Conservation (phyloP, 305 asterid species). For the Fraxinus platypoda region DNA sequence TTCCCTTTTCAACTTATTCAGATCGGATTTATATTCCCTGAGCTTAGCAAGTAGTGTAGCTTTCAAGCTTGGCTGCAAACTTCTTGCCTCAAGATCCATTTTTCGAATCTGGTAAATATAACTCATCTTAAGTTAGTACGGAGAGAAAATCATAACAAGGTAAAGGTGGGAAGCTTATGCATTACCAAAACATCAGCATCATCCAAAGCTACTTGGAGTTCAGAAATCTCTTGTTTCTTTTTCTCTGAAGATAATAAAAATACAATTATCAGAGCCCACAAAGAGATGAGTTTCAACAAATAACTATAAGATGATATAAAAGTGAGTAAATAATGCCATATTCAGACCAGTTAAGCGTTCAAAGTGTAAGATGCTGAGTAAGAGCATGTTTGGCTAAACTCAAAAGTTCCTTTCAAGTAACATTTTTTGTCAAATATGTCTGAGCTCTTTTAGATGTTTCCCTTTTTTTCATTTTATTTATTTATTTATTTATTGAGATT, state of each 20-base stretch:
- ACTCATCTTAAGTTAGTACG: constrained; percentile 19
- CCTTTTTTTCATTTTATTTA: neutral
- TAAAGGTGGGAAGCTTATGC: neutral
- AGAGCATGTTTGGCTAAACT: neutral
- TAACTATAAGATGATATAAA: constrained; percentile 2
- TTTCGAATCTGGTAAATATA: constrained; percentile 62
- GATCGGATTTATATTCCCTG: constrained; percentile 89
- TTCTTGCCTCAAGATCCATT: constrained; percentile 98
- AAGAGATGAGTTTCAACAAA: constrained; percentile 7
- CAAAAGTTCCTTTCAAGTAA: neutral
- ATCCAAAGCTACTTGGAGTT: constrained; percentile 70
- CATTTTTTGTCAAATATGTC: neutral
- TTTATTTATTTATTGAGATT: neutral
- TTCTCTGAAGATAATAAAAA: constrained; percentile 50
- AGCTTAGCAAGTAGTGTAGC: constrained; percentile 87
- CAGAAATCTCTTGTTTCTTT: constrained; percentile 61
- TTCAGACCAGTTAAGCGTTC: neutral
- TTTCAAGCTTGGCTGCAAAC: constrained; percentile 82
- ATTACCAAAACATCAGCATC: constrained; percentile 84
- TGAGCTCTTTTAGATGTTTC: neutral
- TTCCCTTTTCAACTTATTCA: constrained; percentile 81
- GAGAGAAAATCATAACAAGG: neutral
- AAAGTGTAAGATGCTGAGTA: neutral
- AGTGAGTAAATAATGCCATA: neutral
- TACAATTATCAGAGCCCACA: constrained; percentile 22